phyloP scores from a whole-genome alignment of 139 green algal species.

The Asterochloris sp. region DNA sequence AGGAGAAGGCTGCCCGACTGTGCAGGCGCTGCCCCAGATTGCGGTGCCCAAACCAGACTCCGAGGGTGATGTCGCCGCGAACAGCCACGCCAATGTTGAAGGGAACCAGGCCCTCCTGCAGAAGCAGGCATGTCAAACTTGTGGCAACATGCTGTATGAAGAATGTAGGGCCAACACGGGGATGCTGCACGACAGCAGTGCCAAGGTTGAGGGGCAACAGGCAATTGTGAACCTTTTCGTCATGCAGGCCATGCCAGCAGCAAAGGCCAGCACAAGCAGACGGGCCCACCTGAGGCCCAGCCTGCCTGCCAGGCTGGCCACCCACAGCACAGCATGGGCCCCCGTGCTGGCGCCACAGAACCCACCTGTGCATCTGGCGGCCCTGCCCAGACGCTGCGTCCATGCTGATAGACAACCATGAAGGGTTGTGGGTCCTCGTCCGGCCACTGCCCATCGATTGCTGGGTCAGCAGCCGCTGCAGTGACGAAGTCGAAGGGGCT shows the following conservation, averaged over 20 bases:
- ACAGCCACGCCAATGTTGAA: slow-evolving; percentile 24
- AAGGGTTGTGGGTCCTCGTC: slow-evolving; percentile 21
- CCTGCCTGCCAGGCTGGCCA: not conserved
- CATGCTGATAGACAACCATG: slow-evolving; percentile 31
- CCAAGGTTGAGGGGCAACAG: too few species aligned
- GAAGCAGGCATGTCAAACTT: too few species aligned
- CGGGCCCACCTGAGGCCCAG: not conserved
- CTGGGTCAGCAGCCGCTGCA: slow-evolving; percentile 5
- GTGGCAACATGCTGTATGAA: too few species aligned
- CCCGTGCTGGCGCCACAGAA: not conserved
- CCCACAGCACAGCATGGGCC: not conserved
- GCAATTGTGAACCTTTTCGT: too few species aligned
- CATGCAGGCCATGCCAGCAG: too few species aligned
- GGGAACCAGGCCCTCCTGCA: slow-evolving; percentile 28
- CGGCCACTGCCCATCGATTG: not conserved
- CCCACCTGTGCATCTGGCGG: slow-evolving; percentile 13
- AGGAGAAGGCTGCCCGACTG: slow-evolving; percentile 18
- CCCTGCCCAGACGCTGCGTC: slow-evolving; percentile 24
- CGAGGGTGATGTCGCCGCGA: slow-evolving; percentile 28
- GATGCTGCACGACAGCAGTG: too few species aligned
- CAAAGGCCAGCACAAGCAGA: too few species aligned
- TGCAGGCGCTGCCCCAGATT: slow-evolving; percentile 27
- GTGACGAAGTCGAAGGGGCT: slow-evolving; percentile 18
- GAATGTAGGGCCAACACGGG: too few species aligned
- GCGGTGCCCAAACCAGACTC: slow-evolving; percentile 29